Conservation (phyloP, 2,329 filamentous ascomycete genomes). For the Diplodia intermedia region DNA sequence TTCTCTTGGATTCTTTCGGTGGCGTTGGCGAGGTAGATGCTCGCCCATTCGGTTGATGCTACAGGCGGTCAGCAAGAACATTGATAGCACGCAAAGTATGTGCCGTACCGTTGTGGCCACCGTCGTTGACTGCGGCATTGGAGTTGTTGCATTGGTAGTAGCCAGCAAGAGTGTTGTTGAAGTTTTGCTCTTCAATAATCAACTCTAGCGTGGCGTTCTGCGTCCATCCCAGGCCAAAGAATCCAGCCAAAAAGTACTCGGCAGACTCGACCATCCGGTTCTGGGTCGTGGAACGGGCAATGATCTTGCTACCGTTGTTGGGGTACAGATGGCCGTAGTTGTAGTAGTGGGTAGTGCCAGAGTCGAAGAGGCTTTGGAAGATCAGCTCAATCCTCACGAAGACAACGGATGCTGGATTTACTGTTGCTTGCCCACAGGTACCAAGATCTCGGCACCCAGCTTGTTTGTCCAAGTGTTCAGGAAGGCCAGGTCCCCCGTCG, state of each 20-base stretch:
- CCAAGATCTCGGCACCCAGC: conserved; percentile 74
- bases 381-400: not conserved
- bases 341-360: conserved; percentile 74
- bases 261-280: conserved; percentile 79
- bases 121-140: conserved; percentile 41
- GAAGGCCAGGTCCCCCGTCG: conserved; percentile 68
- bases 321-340: conserved; percentile 72
- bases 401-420: conserved; percentile 6
- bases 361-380: conserved; percentile 63
- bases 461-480: conserved; percentile 72
- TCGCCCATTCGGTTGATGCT: conserved; percentile 66
- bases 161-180: conserved; percentile 75
- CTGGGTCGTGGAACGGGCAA: conserved; percentile 76
- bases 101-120: conserved; percentile 1
- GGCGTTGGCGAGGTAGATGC: conserved; percentile 70
- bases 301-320: conserved; percentile 73
- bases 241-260: conserved; percentile 79
- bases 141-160: conserved; percentile 71
- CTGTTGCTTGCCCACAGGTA: conserved; percentile 75
- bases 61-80: conserved; percentile 39
- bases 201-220: conserved; percentile 75
- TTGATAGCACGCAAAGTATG: not conserved
- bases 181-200: conserved; percentile 68
- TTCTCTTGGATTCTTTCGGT: conserved; percentile 65
- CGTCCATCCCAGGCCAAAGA: conserved; percentile 78